phyloP scores from a whole-genome alignment of 2,329 filamentous ascomycete genomes.

The Clarireedia sp. region DNA sequence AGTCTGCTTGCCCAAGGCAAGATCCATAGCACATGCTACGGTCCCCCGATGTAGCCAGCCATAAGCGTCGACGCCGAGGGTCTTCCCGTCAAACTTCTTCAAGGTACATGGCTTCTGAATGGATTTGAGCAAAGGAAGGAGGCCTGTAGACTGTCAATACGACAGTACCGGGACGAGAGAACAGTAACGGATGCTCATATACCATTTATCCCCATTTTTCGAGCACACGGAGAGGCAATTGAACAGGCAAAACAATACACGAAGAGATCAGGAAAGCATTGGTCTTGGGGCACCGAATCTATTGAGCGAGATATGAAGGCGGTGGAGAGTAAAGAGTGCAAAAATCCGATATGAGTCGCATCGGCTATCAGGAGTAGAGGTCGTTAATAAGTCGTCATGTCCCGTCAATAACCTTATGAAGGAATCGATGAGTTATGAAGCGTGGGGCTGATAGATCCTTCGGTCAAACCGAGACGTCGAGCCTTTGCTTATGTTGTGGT shows the following conservation, averaged over 20 bases:
- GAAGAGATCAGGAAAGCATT: slow-evolving; percentile 13
- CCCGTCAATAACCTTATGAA: no score
- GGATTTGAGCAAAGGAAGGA: slow-evolving; percentile 87
- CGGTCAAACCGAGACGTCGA: no score
- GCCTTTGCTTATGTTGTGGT: no score
- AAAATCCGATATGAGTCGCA: neutral
- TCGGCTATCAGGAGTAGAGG: no score
- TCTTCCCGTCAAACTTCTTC: slow-evolving; percentile 80
- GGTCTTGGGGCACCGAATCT: neutral
- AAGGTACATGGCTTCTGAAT: slow-evolving; percentile 85
- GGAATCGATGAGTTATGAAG: no score
- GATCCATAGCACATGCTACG: slow-evolving; percentile 80
- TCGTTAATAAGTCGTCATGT: no score
- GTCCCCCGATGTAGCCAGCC: slow-evolving; percentile 96
- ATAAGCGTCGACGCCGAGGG: slow-evolving; percentile 91
- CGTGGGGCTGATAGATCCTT: no score
- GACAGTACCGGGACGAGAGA: slow-evolving; percentile 11
- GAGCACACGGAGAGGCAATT: slow-evolving; percentile 10
- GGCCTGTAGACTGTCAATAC: slow-evolving; percentile 44
- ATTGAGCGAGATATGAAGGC: no score
- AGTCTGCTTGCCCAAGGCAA: slow-evolving; percentile 82
- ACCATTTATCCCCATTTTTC: slow-evolving; percentile 20
- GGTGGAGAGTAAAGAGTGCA: neutral
- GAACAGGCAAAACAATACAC: slow-evolving; percentile 18
- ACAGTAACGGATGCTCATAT: neutral